phyloP scores from a whole-genome alignment of 116 monocot genomes.

The Zostera marina region DNA sequence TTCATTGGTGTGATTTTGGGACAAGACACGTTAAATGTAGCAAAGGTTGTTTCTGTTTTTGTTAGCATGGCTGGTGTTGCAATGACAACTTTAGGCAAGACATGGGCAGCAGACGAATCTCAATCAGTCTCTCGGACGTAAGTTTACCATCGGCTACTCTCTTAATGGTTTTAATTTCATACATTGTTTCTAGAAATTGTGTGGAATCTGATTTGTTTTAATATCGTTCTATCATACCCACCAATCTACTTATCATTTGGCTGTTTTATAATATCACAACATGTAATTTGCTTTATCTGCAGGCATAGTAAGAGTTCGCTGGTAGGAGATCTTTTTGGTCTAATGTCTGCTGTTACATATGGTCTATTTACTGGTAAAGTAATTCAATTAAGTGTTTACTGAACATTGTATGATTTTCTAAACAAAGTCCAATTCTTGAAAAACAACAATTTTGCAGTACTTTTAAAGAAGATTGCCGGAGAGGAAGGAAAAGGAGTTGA shows the following conservation, averaged over 20 bases:
- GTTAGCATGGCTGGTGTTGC: conserved; percentile 92
- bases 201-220: not conserved
- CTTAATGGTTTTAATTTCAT: no score
- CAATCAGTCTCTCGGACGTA: conserved; percentile 45
- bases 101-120: conserved; percentile 90
- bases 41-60: conserved; percentile 80
- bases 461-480: conserved; percentile 88
- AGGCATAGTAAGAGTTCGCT: conserved; percentile 56
- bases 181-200: no score
- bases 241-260: not conserved
- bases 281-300: conserved; percentile 1
- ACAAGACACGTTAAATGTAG: conserved; percentile 69
- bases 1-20: conserved; percentile 71
- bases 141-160: no score
- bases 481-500: conserved; percentile 82
- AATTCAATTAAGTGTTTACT: not conserved
- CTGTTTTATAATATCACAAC: not conserved
- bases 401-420: not conserved
- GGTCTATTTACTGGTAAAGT: conserved; percentile 82
- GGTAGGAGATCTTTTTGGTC: conserved; percentile 87
- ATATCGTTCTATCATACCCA: not conserved
- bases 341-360: conserved; percentile 88
- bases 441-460: conserved; percentile 36
- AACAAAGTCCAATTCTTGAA: conserved; percentile 1
- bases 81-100: conserved; percentile 93